Evolutionary conservation across 441 rosid species (phyloP).

Genomic region (Jatropha podagrica): DNA sequence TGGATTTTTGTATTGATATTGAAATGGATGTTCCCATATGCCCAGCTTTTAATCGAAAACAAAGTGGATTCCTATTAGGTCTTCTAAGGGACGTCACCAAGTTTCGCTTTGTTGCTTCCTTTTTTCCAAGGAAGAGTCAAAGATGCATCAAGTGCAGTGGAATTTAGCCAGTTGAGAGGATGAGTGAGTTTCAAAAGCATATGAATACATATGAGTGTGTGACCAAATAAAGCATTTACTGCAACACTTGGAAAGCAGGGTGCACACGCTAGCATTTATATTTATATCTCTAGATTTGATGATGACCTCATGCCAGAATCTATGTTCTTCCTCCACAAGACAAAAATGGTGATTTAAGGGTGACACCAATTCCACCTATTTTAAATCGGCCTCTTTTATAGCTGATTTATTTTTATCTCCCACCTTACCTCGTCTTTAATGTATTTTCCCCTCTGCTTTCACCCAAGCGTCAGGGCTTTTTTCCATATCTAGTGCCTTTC

Average conservation of each 20-base stretch:
- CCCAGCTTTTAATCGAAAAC: background rate
- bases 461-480: background rate
- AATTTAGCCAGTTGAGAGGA: constrained; percentile 29
- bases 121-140: constrained; percentile 32
- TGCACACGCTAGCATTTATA: constrained; percentile 73
- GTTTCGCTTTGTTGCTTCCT: constrained; percentile 25
- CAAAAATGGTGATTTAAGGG: constrained; percentile 31
- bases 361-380: constrained; percentile 24
- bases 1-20: background rate
- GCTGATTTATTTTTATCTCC: background rate
- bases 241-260: constrained; percentile 26
- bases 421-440: background rate
- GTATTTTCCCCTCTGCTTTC: background rate
- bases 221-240: constrained; percentile 54
- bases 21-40: background rate
- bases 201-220: constrained; percentile 38
- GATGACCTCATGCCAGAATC: constrained; percentile 65
- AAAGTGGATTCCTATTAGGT: constrained; percentile 15
- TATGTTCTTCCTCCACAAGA: constrained; percentile 50
- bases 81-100: constrained; percentile 20
- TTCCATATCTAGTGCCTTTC: background rate
- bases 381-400: background rate
- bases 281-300: constrained; percentile 43
- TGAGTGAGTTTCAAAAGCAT: constrained; percentile 29
- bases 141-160: constrained; percentile 37